A percentile compares a stretch with the other conserved stretches of the same genome.
Evolutionary conservation across 768 basidiomycete genomes (phyloP).

Genomic region (Boletus sp.): DNA sequence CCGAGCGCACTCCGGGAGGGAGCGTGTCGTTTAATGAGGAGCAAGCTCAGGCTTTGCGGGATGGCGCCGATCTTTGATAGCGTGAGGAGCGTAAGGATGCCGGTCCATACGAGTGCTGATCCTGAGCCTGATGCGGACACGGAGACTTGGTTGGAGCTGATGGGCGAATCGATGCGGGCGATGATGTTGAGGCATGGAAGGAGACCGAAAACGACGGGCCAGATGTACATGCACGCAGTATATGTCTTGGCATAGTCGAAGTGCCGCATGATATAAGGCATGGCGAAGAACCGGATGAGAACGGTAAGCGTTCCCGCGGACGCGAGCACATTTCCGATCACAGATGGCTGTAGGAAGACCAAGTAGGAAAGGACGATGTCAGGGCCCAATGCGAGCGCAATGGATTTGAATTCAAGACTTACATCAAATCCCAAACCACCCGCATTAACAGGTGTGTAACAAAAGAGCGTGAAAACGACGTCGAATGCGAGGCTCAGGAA

Average conservation of each 20-base stretch:
- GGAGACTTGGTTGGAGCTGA: background rate
- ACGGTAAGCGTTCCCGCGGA: conserved; percentile 48
- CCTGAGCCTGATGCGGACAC: no score
- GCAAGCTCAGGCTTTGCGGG: no score
- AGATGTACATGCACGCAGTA: conserved; percentile 49
- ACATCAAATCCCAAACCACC: conserved; percentile 62
- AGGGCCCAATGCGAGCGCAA: background rate
- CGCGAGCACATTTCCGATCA: conserved; percentile 58
- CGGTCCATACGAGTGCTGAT: no score
- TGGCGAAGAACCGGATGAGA: conserved; percentile 46
- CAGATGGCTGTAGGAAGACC: conserved; percentile 39
- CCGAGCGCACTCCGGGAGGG: no score
- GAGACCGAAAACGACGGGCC: conserved; percentile 49
- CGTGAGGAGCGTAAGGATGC: no score
- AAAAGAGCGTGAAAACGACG: conserved; percentile 62
- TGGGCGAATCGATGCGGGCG: conserved; percentile 31
- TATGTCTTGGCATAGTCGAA: no score
- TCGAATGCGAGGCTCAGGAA: conserved; percentile 59
- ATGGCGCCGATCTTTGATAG: no score
- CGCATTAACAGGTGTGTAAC: conserved; percentile 52
- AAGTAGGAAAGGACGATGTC: background rate
- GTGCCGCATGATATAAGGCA: conserved; percentile 55
- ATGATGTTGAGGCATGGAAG: conserved; percentile 53
- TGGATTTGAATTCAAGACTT: no score
- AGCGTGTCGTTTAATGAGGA: no score